These are phyloP conservation scores for Astrephomene gubernaculifera DNA, from an alignment of 139 green algal species.

Conservation along the genomic window DNA sequence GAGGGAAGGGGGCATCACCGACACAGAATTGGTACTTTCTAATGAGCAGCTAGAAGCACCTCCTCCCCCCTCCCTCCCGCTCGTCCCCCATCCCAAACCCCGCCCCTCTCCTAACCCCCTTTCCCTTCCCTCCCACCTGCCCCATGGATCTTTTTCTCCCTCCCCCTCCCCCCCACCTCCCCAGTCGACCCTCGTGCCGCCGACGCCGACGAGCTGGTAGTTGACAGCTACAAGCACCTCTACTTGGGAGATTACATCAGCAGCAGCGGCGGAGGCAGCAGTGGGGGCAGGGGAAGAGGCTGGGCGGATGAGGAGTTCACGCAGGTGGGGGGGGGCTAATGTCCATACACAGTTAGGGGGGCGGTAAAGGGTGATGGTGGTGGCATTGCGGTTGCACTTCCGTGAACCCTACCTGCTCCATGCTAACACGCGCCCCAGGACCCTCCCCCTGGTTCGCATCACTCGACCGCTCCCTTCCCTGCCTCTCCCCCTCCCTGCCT, in stretches of 20 bases:
- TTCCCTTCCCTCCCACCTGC: neutral
- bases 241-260: constrained; percentile 35
- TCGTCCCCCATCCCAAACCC: too few relatives aligned
- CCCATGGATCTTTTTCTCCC: neutral
- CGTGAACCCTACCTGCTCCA: too few relatives aligned
- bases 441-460: too few relatives aligned
- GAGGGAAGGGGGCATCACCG: too few relatives aligned
- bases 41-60: too few relatives aligned
- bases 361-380: too few relatives aligned
- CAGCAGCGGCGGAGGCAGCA: neutral
- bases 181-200: constrained; percentile 19
- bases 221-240: constrained; percentile 30
- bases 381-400: too few relatives aligned
- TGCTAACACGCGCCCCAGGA: too few relatives aligned
- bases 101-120: neutral
- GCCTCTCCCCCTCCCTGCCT: neutral
- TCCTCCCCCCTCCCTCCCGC: too few relatives aligned
- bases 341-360: too few relatives aligned
- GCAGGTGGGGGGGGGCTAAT: constrained; percentile 42
- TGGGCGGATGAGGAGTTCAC: constrained; percentile 54
- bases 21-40: too few relatives aligned
- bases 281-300: neutral
- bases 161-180: neutral
- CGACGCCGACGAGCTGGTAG: neutral
- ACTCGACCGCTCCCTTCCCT: too few relatives aligned